Evolutionary conservation across 805 yeast species (phyloP), one percentile per base, ranked within the genome.

Genomic region (Kazachstania bromeliacearum): DNA sequence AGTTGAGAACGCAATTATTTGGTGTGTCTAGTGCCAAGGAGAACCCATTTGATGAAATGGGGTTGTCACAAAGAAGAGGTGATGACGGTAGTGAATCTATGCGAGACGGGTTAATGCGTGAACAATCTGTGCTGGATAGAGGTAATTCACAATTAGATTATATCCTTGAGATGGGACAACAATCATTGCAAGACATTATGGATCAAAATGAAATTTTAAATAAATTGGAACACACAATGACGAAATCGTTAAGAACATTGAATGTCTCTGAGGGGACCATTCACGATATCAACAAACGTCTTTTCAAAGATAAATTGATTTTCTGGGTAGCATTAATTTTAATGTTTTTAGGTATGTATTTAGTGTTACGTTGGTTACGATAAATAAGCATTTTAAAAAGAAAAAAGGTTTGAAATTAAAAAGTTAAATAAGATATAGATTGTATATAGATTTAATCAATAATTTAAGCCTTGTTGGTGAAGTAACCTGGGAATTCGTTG

Each of bases 401-500:
- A 31, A 26, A 25, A 10, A 20, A 30, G 6, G 13, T 29, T 14
- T 20, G 5, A 22, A 9, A 15, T 3, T 28, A 22, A 32, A 35
- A 18, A 34, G 21, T 12, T 28, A 27, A 16, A 16, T 27, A 36
- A 34, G 19, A 13, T 15, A 32, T 27, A 15, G 26, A 12, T 24
- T 31, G 26, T 16, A 25, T 3, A 33, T 18, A 4, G 8, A 10
- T 24, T 10, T 8, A 32, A 5, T 18, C 19, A 17, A 23, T 30
- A 35, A 47, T 37, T 61, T 64, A 63, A 60, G 71, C 70, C 57
- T 60, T 55, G 53, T 51, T 53, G 53, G 64, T 58, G 62, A 60
- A 75, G 75, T 64, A 83, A 63, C 82, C 82, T 70, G 96, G 97
- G 95, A 88, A 89, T 66, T 79, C 81, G 63, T 71, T 73, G 77